Conservation (phyloP, 345 rosid genomes). For the Arabidopsis thaliana region DNA sequence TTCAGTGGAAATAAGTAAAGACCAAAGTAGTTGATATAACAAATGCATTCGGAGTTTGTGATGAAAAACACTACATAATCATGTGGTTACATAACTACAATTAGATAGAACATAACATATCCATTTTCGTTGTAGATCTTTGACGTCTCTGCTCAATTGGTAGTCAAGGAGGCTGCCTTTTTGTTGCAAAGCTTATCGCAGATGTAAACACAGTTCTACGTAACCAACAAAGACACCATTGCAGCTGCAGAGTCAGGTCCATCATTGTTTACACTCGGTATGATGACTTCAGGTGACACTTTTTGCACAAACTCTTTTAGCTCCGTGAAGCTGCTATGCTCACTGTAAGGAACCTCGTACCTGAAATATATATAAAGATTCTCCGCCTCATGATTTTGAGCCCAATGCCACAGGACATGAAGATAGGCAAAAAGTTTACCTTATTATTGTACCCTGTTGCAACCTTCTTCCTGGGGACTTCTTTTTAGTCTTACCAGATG, state of each 20-base stretch:
- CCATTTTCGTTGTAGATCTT: neutral
- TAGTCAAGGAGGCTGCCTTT: constrained; percentile 14
- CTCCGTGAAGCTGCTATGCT: constrained; percentile 88
- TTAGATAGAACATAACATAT: neutral
- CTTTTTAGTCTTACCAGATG: constrained; percentile 85
- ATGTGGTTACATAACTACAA: constrained; percentile 29
- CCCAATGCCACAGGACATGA: neutral
- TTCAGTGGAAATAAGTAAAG: neutral
- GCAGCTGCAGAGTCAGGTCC: constrained; percentile 76
- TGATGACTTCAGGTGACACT: constrained; percentile 69
- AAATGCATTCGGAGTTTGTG: neutral
- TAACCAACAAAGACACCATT: constrained; percentile 69
- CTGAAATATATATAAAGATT: constrained; percentile 41
- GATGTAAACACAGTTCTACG: constrained; percentile 41
- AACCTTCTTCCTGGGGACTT: constrained; percentile 83
- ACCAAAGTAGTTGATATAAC: neutral
- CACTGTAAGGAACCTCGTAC: constrained; percentile 96
- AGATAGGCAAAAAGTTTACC: constrained; percentile 50
- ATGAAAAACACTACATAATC: neutral
- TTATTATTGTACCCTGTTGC: constrained; percentile 95
- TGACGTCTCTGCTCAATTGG: neutral
- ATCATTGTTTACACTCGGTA: constrained; percentile 86
- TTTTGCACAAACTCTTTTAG: constrained; percentile 81
- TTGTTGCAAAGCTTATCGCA: neutral
- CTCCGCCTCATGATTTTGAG: neutral